Percentiles rank a stretch among this genome's conserved stretches.
Evolutionary conservation across 106 monocot genomes (phyloP).

Genomic region (Triglochin maritima): DNA sequence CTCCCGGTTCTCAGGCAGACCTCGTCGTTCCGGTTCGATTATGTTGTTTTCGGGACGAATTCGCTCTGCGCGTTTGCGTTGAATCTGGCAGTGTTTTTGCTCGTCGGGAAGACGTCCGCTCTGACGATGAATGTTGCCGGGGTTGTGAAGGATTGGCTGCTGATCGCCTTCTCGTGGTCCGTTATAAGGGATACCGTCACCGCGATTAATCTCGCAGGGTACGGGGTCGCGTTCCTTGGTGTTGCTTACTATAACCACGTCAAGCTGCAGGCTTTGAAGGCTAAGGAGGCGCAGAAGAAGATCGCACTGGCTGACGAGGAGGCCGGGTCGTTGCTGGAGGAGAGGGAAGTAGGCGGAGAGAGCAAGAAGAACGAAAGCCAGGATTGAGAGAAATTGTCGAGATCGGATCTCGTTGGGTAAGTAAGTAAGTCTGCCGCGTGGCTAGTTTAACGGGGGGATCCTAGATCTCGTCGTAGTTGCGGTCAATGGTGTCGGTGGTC

Average conservation of each 20-base stretch:
- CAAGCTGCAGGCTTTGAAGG: constrained; percentile 24
- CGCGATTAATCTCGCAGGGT: constrained; percentile 47
- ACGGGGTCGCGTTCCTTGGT: constrained; percentile 26
- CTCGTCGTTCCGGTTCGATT: constrained; percentile 21
- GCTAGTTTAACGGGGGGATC: no score
- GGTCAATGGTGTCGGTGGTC: no score
- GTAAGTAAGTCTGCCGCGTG: no score
- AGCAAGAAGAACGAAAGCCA: no score
- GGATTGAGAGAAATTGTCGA: no score
- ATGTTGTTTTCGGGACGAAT: constrained; percentile 52
- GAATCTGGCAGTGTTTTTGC: constrained; percentile 62
- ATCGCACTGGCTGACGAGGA: constrained; percentile 8
- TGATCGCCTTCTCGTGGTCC: constrained; percentile 36
- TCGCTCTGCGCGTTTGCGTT: constrained; percentile 65
- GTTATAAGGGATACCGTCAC: constrained; percentile 65
- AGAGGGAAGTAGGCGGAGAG: neutral
- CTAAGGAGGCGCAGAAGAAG: constrained; percentile 29
- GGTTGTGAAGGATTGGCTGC: constrained; percentile 71
- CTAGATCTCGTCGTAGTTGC: no score
- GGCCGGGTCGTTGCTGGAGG: neutral
- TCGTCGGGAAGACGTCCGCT: constrained; percentile 75
- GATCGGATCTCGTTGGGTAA: no score
- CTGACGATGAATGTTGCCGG: constrained; percentile 77
- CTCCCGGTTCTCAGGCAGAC: constrained; percentile 8
- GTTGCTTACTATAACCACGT: constrained; percentile 29